Evolutionary conservation across 306 rosid genomes (phyloP).

Genomic region (Ochetophila trinervis): DNA sequence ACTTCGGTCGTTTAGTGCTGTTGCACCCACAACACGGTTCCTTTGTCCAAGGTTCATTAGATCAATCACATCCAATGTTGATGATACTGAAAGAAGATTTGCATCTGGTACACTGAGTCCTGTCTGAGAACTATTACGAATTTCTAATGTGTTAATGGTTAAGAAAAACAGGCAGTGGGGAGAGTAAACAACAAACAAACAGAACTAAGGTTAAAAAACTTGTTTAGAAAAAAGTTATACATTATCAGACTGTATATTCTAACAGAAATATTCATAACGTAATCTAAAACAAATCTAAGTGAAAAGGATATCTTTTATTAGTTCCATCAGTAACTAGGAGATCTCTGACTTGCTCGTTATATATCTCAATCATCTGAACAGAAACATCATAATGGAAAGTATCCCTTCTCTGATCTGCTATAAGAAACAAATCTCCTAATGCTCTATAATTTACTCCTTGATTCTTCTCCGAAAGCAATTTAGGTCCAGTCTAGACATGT

Average conservation of each 20-base stretch:
- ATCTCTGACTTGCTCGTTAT: slow-evolving; percentile 97
- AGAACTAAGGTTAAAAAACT: background rate
- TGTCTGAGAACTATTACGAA: slow-evolving; percentile 77
- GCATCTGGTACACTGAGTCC: slow-evolving; percentile 96
- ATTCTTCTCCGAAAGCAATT: slow-evolving; percentile 80
- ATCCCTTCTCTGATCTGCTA: slow-evolving; percentile 79
- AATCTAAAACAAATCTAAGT: background rate
- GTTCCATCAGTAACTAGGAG: slow-evolving; percentile 80
- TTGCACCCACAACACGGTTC: slow-evolving; percentile 93
- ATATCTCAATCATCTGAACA: slow-evolving; percentile 97
- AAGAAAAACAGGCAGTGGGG: slow-evolving; percentile 38
- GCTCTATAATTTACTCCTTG: slow-evolving; percentile 97
- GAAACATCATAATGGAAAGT: slow-evolving; percentile 74
- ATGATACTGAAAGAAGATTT: slow-evolving; percentile 64
- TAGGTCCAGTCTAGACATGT: slow-evolving; percentile 70
- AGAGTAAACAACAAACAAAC: background rate
- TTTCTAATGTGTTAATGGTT: slow-evolving; percentile 67
- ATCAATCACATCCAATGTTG: slow-evolving; percentile 82
- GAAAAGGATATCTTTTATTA: slow-evolving; percentile 93
- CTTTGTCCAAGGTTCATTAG: slow-evolving; percentile 90
- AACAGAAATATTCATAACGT: background rate
- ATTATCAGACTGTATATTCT: background rate
- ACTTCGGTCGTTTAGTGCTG: slow-evolving; percentile 93
- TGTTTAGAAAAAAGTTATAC: background rate
- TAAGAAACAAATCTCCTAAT: slow-evolving; percentile 73